A percentile compares a stretch with the other conserved stretches of the same genome.
Conservation (phyloP, 2,329 filamentous ascomycete species). For the Colletotrichum navitas region DNA sequence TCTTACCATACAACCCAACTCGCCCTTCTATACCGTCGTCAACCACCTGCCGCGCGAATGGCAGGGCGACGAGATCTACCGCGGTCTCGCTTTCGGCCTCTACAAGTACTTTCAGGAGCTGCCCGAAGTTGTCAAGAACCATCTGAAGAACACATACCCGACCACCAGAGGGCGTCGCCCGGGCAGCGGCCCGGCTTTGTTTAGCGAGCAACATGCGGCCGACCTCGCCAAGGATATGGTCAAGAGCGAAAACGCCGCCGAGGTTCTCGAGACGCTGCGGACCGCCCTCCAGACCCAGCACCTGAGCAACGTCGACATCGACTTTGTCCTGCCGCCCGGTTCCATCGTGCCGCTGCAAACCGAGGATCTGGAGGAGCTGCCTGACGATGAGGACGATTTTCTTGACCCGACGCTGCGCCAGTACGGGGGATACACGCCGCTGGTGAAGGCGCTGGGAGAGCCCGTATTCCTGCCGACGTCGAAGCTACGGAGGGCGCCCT, state of each 20-base stretch:
- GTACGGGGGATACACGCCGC: constrained; percentile 81
- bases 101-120: constrained; percentile 96
- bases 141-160: constrained; percentile 72
- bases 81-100: constrained; percentile 90
- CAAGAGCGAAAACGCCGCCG: constrained; percentile 80
- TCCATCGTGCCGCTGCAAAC: constrained; percentile 75
- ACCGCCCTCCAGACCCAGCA: constrained; percentile 84
- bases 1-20: constrained; percentile 92
- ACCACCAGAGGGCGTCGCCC: constrained; percentile 68
- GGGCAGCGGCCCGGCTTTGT: constrained; percentile 76
- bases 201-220: constrained; percentile 92
- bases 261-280: constrained; percentile 80
- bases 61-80: constrained; percentile 93
- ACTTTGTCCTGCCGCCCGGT: constrained; percentile 85
- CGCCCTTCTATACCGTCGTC: constrained; percentile 90
- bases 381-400: constrained; percentile 74
- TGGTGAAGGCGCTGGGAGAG: constrained; percentile 85
- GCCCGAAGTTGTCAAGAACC: constrained; percentile 79
- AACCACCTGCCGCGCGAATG: constrained; percentile 91
- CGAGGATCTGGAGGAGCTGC: constrained; percentile 70
- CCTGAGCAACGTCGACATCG: constrained; percentile 87
- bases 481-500: constrained; percentile 85
- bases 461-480: constrained; percentile 89
- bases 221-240: constrained; percentile 89
- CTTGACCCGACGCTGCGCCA: constrained; percentile 74